Evolutionary conservation across 2,329 filamentous ascomycete species (phyloP), one percentile per base, ranked within the genome.

Genomic region (Emergomyces orientalis): DNA sequence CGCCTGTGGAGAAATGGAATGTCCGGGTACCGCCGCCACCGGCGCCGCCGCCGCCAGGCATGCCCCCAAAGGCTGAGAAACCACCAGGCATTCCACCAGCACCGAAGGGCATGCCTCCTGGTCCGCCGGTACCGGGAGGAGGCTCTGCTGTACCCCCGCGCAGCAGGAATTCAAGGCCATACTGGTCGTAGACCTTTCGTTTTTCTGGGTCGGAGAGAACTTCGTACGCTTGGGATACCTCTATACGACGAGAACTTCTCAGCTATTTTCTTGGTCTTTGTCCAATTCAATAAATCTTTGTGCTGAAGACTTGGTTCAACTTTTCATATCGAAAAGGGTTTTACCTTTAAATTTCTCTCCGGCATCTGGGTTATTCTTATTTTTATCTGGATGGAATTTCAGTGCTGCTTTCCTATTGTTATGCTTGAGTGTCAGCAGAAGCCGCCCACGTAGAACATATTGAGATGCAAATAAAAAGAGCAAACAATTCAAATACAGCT

Each of bases 151-250:
- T 81, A 37, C 90, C 91, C 58, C 92, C 92, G 59, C 88, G 88
- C 39, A 96, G 82, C 60, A 99, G 83, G 79, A 93, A 96, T 71
- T 97, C 94, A 65, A 97, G 87, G 66, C 94, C 94, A 76, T 88
- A 97, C 73, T 93, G 88, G 75, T 99, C 94, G 75, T 99, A 99
- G 51, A 88, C 87, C 77, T 96, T 94, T 71, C 94, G 88, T 79
- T 97, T 99, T 74, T 97, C 92, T 64, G 93, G 92, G 71, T 99
- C 94, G 65, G 91, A 96, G 2, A 99, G 86, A 69, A 99, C 96
- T 79, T 99, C 94, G 80, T 97, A 99, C 63, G 94, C 94, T 79
- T 97, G 92, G 0, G 91, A 96, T 67, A 91, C 89, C 76, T 97
- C 94, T 84, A 66, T 84, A 66, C 11, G 17, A 17, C 3, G 27